phyloP scores from a whole-genome alignment of 1,284 basidiomycete genomes.

The Papiliotrema nemorosa region DNA sequence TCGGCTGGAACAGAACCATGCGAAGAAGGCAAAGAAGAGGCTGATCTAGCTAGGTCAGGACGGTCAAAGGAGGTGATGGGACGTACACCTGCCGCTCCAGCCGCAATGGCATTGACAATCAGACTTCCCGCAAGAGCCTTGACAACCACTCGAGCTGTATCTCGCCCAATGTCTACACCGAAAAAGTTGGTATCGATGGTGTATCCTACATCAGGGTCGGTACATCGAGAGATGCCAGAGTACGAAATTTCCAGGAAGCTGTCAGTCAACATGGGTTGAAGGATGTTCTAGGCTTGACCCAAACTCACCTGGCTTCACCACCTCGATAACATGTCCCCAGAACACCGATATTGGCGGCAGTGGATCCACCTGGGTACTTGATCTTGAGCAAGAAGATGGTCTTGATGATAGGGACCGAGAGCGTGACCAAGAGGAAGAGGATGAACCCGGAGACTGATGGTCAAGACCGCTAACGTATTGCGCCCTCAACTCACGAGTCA shows the following conservation, averaged over 20 bases:
- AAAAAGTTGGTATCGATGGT: constrained; percentile 27
- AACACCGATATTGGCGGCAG: constrained; percentile 30
- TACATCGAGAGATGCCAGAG: constrained; percentile 22
- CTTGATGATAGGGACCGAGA: constrained; percentile 70
- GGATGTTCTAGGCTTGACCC: background rate
- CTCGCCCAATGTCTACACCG: constrained; percentile 4
- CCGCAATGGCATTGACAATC: constrained; percentile 38
- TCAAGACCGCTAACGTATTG: background rate
- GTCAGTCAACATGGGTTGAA: background rate
- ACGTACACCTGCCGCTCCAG: constrained; percentile 25
- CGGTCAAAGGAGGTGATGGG: background rate
- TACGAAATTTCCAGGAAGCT: constrained; percentile 19
- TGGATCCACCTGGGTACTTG: constrained; percentile 41
- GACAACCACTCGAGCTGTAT: constrained; percentile 6
- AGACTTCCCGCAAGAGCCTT: constrained; percentile 25
- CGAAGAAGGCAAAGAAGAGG: constrained; percentile 31
- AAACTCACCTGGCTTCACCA: constrained; percentile 16
- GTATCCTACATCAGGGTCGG: constrained; percentile 31
- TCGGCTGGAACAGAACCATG: constrained; percentile 29
- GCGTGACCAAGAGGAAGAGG: constrained; percentile 67
- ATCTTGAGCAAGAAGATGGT: constrained; percentile 64
- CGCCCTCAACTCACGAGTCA: constrained; percentile 31
- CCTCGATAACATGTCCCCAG: constrained; percentile 35
- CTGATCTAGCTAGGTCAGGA: constrained; percentile 9
- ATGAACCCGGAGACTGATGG: constrained; percentile 56